Base-by-base conservation (phyloP, 2,329 filamentous ascomycete species). In the Fusarium sp. region DNA sequence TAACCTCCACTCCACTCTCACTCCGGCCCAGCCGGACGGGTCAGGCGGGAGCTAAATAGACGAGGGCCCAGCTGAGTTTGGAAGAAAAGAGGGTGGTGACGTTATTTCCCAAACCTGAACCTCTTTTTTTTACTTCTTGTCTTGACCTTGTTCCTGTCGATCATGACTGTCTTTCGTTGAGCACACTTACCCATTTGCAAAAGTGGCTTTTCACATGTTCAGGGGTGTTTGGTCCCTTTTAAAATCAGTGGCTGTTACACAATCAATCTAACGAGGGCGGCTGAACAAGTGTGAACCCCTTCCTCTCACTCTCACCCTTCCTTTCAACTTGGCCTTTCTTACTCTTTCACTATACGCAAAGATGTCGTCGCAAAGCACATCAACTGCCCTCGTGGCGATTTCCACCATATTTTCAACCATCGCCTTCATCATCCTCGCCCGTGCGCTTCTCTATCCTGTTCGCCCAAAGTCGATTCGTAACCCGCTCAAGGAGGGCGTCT, bases 371-470 rank as follows among this genome's bases (percentile, higher is more conserved):
- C 70, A 70, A 19, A 62, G 68, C 44, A 50, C 52, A 28, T 43
- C 69, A 52, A 66, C 79, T 5, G 71, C 76, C 21, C 70, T 79
- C 10, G 68, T 82, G 50, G 77, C 80, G 31, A 79, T 78, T 21
- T 81, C 80, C 3, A 82, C 83, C 0, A 79, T 80, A 36, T 68
- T 81, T n/a, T 77, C 80, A 10, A 84, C 83, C 9, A 69, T 83
- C 40, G 75, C 79, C 15, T 66, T 84, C 39, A 74, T 84, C 19
- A 75, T 77, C 24, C 49, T 79, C 54, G 76, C 75, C 44, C 76
- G 73, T 17, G 59, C 72, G n/a, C 58, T 76, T 26, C 78, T 85
- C 14, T 84, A 81, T 77, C 83, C 84, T 33, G 70, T 71, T 31
- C 75, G 76, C 42, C 77, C 76, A 51, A 77, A 76, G 57, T 73